Percentiles rank a stretch among this genome's conserved stretches.
Conservation (phyloP, 2,329 filamentous ascomycete genomes). For the Anisogramma anomala region DNA sequence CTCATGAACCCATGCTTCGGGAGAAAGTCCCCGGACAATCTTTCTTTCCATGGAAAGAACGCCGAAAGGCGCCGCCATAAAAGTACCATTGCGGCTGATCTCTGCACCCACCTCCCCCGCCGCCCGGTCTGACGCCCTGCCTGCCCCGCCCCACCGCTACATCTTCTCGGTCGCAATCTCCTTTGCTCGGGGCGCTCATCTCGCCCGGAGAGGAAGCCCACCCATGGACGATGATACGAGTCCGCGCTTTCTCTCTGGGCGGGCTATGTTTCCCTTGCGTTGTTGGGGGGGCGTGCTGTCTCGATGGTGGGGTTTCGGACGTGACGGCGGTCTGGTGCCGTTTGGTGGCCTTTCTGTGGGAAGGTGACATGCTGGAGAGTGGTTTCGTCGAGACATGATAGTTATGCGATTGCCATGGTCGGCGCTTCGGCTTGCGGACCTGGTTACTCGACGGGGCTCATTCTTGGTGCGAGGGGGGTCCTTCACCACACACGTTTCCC, state of each 20-base stretch:
- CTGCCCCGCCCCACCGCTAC: conserved; percentile 20
- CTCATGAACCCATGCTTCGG: conserved; percentile 59
- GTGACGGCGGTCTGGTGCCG: conserved; percentile 25
- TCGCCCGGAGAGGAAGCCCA: conserved; percentile 32
- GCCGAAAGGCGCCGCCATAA: conserved; percentile 99
- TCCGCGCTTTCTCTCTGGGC: conserved; percentile 42
- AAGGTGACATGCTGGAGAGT: conserved; percentile 42
- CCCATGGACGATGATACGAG: conserved; percentile 83
- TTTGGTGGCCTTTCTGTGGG: conserved; percentile 30
- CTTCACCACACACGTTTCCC: conserved; percentile 30
- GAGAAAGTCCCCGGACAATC: conserved; percentile 99
- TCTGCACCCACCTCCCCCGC: conserved; percentile 39
- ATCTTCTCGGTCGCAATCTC: conserved; percentile 20
- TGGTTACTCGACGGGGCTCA: conserved; percentile 99
- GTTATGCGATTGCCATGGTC: conserved; percentile 85
- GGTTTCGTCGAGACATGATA: conserved; percentile 88
- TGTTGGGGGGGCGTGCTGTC: conserved; percentile 19
- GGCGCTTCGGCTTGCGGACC: conserved; percentile 21
- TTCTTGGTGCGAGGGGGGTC: conserved; percentile 95
- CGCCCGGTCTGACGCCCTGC: conserved; percentile 29
- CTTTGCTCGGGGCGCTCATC: conserved; percentile 11
- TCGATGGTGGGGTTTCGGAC: conserved; percentile 31
- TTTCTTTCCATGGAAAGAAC: conserved; percentile 31
- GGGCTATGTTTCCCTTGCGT: conserved; percentile 14
- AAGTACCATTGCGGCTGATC: conserved; percentile 83